Percentiles rank a stretch among this genome's conserved stretches.
Conservation (phyloP, 257 asterid species). For the Solanum pinnatisectum region DNA sequence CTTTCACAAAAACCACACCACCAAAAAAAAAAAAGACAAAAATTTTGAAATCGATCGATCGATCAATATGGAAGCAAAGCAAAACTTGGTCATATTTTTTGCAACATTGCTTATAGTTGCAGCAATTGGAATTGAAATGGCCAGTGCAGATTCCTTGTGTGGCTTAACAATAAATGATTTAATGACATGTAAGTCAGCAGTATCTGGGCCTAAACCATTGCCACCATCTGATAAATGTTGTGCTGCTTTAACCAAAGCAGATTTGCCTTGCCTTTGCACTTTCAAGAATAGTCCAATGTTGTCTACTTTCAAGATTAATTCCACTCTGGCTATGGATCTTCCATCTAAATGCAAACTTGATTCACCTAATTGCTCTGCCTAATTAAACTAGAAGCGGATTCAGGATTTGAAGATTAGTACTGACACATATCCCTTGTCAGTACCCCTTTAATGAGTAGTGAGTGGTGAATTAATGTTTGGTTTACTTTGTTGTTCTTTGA, state of each 20-base stretch:
- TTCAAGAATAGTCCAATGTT: not conserved
- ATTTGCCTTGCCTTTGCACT: conserved; percentile 7
- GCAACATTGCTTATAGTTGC: not conserved
- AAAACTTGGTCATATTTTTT: not conserved
- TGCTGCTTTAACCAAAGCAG: not conserved
- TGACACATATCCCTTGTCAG: not conserved
- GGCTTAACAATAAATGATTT: conserved; percentile 6
- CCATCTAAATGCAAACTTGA: conserved; percentile 2
- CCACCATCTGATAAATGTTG: conserved; percentile 1
- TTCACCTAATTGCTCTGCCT: not conserved
- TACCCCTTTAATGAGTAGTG: not conserved
- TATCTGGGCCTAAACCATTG: not conserved
- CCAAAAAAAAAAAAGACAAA: not conserved
- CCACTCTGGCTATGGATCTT: conserved; percentile 7
- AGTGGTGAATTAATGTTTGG: not conserved
- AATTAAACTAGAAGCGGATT: not conserved
- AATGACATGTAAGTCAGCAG: conserved; percentile 11
- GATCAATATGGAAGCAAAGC: not conserved
- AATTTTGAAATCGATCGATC: not conserved
- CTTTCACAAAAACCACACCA: not conserved
- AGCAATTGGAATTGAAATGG: not conserved
- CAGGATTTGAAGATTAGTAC: not conserved
- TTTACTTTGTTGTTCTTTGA: not conserved
- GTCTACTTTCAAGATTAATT: not conserved
- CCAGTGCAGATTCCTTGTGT: not conserved